Percentiles rank a stretch among this genome's conserved stretches.
Evolutionary conservation across 2,329 filamentous ascomycete genomes (phyloP).

Genomic region (Ophiobolus disseminans): DNA sequence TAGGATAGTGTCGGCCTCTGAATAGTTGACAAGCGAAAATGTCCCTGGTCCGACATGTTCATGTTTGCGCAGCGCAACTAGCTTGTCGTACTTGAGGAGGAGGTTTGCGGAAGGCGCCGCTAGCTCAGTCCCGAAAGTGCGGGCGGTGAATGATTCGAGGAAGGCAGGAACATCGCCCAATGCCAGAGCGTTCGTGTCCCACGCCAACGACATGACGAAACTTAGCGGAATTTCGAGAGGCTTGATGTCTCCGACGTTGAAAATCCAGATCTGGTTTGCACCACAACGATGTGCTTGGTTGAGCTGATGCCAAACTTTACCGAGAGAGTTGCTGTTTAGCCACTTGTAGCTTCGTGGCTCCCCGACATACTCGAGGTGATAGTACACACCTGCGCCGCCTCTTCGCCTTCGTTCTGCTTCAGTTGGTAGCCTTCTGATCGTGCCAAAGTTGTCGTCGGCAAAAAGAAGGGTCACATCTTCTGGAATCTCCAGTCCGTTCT

Average conservation of each 20-base stretch:
- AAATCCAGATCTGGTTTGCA: slow-evolving; percentile 14
- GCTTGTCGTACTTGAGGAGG: slow-evolving; percentile 4
- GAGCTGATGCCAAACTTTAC: slow-evolving; percentile 11
- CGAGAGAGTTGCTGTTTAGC: slow-evolving; percentile 15
- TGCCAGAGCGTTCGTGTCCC: slow-evolving; percentile 1
- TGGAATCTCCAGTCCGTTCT: slow-evolving; percentile 9
- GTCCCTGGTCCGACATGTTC: slow-evolving; percentile 12
- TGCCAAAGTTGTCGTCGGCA: slow-evolving; percentile 19
- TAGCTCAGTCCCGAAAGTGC: slow-evolving; percentile 7
- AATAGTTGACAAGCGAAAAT: slow-evolving; percentile 7
- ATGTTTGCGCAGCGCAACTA: slow-evolving; percentile 9
- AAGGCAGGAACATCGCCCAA: slow-evolving; percentile 4
- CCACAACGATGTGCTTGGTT: slow-evolving; percentile 4
- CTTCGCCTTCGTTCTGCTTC: slow-evolving; percentile 3
- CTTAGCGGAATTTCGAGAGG: slow-evolving; percentile 13
- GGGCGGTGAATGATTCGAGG: slow-evolving; percentile 2
- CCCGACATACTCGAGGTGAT: slow-evolving; percentile 22
- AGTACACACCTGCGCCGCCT: slow-evolving; percentile 15
- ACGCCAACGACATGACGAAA: slow-evolving; percentile 13
- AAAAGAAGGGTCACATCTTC: slow-evolving; percentile 19
- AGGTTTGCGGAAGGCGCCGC: background rate
- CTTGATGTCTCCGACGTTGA: slow-evolving; percentile 21
- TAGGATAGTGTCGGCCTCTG: slow-evolving; percentile 9
- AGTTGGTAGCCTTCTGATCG: slow-evolving; percentile 11
- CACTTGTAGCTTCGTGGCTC: slow-evolving; percentile 19